A percentile compares a stretch with the other conserved stretches of the same genome.
These are phyloP conservation scores for Syzygium aromaticum DNA, from an alignment of 345 rosid species.

Conservation along the genomic window DNA sequence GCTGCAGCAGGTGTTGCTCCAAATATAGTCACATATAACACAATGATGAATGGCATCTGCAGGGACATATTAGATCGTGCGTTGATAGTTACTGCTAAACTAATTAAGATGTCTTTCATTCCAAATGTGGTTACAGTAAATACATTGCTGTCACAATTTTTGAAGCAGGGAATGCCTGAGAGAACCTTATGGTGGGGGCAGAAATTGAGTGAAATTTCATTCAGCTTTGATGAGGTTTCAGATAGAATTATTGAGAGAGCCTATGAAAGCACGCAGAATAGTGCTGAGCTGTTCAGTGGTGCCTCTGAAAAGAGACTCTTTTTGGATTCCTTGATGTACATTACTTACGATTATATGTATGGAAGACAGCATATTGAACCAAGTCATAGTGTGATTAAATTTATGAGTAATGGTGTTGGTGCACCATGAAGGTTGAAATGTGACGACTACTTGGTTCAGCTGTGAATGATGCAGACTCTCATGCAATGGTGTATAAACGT, in stretches of 20 bases:
- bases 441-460: neutral
- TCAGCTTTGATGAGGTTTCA: conserved; percentile 52
- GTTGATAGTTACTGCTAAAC: conserved; percentile 49
- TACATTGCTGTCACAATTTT: conserved; percentile 44
- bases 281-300: conserved; percentile 7
- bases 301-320: conserved; percentile 39
- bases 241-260: conserved; percentile 40
- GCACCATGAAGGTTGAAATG: conserved; percentile 4
- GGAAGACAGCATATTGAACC: conserved; percentile 15
- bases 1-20: conserved; percentile 47
- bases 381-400: conserved; percentile 5
- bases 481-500: neutral
- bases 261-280: conserved; percentile 9
- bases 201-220: conserved; percentile 51
- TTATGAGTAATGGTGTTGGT: conserved; percentile 11
- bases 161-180: conserved; percentile 66
- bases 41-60: conserved; percentile 46
- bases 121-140: conserved; percentile 54
- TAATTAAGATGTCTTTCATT: conserved; percentile 66
- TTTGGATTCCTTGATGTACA: conserved; percentile 67
- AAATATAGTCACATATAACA: conserved; percentile 65
- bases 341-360: conserved; percentile 43
- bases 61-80: conserved; percentile 49
- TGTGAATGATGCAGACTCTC: neutral
- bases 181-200: conserved; percentile 54